Conservation (phyloP, 331 rosid genomes). For the Quercus lobata region DNA sequence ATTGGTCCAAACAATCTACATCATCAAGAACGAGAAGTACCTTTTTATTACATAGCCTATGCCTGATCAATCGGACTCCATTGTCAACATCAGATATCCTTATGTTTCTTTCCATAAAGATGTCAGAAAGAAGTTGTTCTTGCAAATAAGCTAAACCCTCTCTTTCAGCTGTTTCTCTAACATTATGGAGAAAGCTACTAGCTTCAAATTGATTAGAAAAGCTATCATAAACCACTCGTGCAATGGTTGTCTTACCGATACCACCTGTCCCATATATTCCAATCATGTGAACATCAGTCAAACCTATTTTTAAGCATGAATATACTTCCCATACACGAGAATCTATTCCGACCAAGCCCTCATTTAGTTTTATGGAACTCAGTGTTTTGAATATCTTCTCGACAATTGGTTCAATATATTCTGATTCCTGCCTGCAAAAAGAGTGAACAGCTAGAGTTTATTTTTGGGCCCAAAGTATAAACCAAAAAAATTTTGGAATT, state of each 20-base stretch:
- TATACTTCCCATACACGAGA: no score
- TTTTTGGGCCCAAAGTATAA: no score
- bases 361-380: no score
- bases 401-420: no score
- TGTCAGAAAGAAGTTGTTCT: constrained; percentile 16
- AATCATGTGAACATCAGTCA: background rate
- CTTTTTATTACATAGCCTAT: constrained; percentile 26
- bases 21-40: constrained; percentile 37
- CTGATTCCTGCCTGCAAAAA: no score
- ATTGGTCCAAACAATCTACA: constrained; percentile 21
- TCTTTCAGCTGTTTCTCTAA: constrained; percentile 27
- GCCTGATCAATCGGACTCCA: constrained; percentile 10
- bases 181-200: constrained; percentile 27
- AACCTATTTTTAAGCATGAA: no score
- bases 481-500: no score
- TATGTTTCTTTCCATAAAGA: constrained; percentile 15
- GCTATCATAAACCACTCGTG: constrained; percentile 16
- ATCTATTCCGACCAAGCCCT: no score
- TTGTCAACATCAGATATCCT: constrained; percentile 14
- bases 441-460: no score
- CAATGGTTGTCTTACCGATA: constrained; percentile 38
- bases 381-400: no score
- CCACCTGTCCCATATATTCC: constrained; percentile 47
- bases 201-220: constrained; percentile 25
- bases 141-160: constrained; percentile 17